These are phyloP conservation scores for Colletotrichum sp. DNA, from an alignment of 2,329 filamentous ascomycete species.

Conservation along the genomic window DNA sequence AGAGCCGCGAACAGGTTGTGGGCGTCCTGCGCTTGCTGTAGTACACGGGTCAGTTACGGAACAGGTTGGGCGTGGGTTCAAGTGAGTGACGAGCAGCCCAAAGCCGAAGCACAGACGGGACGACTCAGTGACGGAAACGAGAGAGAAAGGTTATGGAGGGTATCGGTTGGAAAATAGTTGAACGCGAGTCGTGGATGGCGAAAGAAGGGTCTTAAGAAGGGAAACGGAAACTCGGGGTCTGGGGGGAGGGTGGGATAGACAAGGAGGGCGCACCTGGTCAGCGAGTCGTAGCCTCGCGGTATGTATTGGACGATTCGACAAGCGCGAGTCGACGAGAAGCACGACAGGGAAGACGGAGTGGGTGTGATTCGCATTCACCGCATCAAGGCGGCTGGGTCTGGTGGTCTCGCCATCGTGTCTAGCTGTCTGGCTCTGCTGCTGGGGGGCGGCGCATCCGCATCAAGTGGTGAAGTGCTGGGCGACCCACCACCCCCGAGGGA, in stretches of 20 bases:
- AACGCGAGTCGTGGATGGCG: slow-evolving; percentile 4
- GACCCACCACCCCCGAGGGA: neutral
- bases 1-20: neutral
- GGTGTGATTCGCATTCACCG: neutral
- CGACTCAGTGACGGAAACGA: slow-evolving; percentile 2
- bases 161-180: neutral
- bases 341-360: neutral
- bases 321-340: slow-evolving; percentile 1
- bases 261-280: neutral
- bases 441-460: neutral
- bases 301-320: slow-evolving; percentile 1
- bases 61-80: neutral
- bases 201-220: neutral
- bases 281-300: slow-evolving; percentile 3
- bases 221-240: neutral
- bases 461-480: neutral
- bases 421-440: too few relatives aligned
- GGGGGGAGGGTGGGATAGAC: neutral
- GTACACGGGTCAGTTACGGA: neutral
- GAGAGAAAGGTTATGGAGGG: neutral
- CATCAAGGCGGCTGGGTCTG: neutral
- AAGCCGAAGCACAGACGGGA: neutral
- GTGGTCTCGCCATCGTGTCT: neutral
- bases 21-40: neutral
- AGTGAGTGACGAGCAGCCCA: neutral